Percentiles rank a stretch among this genome's conserved stretches.
Evolutionary conservation across 192 early-diverging fungal genomes (phyloP).

Genomic region (Borealophlyctis nickersoniae): DNA sequence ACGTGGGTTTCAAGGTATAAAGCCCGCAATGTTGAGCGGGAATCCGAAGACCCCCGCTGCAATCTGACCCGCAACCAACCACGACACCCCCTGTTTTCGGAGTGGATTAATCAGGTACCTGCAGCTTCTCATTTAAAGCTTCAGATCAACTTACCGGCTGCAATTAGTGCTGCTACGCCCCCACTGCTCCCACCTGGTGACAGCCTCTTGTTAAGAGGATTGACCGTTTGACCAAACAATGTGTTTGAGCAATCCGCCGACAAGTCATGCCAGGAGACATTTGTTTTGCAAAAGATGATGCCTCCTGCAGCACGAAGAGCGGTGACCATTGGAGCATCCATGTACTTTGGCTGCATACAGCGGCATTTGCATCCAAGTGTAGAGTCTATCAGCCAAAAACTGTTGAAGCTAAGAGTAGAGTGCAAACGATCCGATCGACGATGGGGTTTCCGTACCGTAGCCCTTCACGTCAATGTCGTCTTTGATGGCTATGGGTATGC

Average conservation of each 20-base stretch:
- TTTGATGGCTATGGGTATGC: constrained; percentile 10
- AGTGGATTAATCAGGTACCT: background rate
- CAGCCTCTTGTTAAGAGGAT: background rate
- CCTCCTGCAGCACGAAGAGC: constrained; percentile 12
- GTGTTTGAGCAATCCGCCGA: constrained; percentile 4
- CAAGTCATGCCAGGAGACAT: constrained; percentile 9
- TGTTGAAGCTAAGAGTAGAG: no score
- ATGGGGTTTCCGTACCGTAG: background rate
- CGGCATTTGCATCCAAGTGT: constrained; percentile 5
- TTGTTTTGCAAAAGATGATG: constrained; percentile 15
- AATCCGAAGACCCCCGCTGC: constrained; percentile 4
- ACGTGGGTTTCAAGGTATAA: constrained; percentile 10
- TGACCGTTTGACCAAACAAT: constrained; percentile 7
- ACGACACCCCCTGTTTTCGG: background rate
- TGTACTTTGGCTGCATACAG: background rate
- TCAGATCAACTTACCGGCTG: constrained; percentile 9
- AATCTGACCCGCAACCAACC: background rate
- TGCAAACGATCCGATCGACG: no score
- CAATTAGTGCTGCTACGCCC: constrained; percentile 4
- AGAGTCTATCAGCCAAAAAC: background rate
- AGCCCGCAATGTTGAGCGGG: constrained; percentile 6
- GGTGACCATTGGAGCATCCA: background rate
- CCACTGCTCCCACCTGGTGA: constrained; percentile 12
- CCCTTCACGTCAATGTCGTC: constrained; percentile 19
- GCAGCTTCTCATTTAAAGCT: background rate